Evolutionary conservation across 2,329 filamentous ascomycete species (phyloP).

Genomic region (Phoma sp.): DNA sequence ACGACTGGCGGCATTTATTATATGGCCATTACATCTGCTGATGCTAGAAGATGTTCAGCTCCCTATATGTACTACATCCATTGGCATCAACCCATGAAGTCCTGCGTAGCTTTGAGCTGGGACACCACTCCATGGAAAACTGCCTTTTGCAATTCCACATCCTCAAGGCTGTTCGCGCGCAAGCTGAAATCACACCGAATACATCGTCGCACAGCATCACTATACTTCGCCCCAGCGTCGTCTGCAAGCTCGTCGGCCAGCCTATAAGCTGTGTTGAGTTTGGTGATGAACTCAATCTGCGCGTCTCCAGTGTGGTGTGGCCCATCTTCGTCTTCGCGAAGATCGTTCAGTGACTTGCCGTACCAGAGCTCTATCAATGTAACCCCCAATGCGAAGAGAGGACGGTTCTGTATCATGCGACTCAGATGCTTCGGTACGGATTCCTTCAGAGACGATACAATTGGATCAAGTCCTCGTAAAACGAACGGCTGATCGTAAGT

Average conservation of each 20-base stretch:
- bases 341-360: conserved; percentile 27
- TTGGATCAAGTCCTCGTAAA: background rate
- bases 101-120: no score
- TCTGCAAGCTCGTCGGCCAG: conserved; percentile 34
- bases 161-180: conserved; percentile 30
- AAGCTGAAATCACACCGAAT: conserved; percentile 42
- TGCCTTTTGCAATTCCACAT: conserved; percentile 34
- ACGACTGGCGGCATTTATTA: no score
- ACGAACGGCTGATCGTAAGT: conserved; percentile 18
- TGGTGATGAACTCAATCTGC: background rate
- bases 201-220: conserved; percentile 40
- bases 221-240: conserved; percentile 38
- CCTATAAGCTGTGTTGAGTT: conserved; percentile 8
- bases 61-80: no score
- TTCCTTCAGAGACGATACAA: background rate
- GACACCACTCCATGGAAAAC: conserved; percentile 36
- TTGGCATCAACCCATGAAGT: background rate
- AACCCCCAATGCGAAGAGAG: conserved; percentile 43
- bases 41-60: no score
- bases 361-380: conserved; percentile 46
- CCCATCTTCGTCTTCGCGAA: conserved; percentile 23
- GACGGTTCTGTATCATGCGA: conserved; percentile 37
- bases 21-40: no score
- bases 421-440: conserved; percentile 20
- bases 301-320: background rate